Base-by-base conservation (phyloP, 176 grass and related monocot species). In the Ananas comosus region DNA sequence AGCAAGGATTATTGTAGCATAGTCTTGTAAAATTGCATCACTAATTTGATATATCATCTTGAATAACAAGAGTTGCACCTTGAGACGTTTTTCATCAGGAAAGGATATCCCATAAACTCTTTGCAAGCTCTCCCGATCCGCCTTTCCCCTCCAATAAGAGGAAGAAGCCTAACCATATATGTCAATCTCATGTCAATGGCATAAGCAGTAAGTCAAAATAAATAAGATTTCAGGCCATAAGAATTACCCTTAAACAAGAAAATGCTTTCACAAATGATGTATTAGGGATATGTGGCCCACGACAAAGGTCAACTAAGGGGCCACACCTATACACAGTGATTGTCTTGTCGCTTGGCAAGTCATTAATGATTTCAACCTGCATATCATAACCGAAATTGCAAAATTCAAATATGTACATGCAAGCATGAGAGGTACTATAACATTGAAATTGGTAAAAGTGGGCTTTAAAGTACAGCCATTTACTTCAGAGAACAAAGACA, bases 81-180 rank as follows among this genome's bases (percentile, higher is more conserved):
- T 93, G 66, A 99, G 94, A 71, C 89, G 89, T 79, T 88, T 90
- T 65, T 87, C 87, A 86, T 99, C 94, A 51, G 94, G 94, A 77
- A 92, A 97, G 49, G 94, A 97, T 72, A 97, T 92, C 76, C 89
- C 94, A 90, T 97, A 97, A 73, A 97, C 89, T 76, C 89, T 90
- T 76, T 97, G 94, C 18, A 97, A 79, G 74, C 89, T 97, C 52
- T 97, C 94, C 11, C 94, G 89, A 49, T 99, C 94, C 75, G 85
- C 74, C 88, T 99, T 93, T 61, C 89, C 94, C 52, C 89, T 88
- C 94, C 94, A 99, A 75, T 99, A 99, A 2, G 94, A 99, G 67
- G 94, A 89, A 72, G 94, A 99, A 17, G 89, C 89, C 94, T 99
- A 56, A 65, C 77, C 52, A 72, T 78, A 22, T 50, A 76, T 70